Percentiles rank a stretch among this genome's conserved stretches.
These are phyloP conservation scores for Lentinula guzmanii DNA, from an alignment of 768 basidiomycete species.

Conservation along the genomic window DNA sequence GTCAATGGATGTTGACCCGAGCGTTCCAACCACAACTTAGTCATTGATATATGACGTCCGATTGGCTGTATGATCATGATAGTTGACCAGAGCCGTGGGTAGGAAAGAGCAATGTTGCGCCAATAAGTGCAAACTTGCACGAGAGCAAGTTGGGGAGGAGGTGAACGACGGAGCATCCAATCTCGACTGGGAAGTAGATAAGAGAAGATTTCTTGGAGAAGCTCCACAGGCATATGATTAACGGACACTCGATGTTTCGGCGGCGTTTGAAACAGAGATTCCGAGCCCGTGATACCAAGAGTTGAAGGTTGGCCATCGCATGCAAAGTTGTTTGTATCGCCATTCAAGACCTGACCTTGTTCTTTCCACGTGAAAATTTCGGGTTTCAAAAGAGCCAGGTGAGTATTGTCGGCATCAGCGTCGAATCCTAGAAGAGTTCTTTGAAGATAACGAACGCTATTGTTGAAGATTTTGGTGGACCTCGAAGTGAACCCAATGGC, in stretches of 20 bases:
- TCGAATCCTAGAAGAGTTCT: too few species aligned
- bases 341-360: not conserved
- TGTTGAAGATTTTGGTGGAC: too few species aligned
- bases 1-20: not conserved
- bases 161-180: not conserved
- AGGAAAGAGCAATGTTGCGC: not conserved
- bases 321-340: too few species aligned
- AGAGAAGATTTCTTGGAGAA: not conserved
- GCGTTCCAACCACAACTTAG: not conserved
- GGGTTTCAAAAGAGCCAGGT: not conserved
- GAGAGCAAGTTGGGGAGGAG: not conserved
- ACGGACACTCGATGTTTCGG: not conserved
- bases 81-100: not conserved
- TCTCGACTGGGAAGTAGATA: not conserved
- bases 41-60: not conserved
- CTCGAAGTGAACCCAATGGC: too few species aligned
- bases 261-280: too few species aligned
- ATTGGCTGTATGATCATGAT: not conserved
- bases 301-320: not conserved
- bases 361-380: not conserved
- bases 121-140: not conserved
- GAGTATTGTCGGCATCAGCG: too few species aligned
- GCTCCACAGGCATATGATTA: not conserved
- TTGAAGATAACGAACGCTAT: too few species aligned
- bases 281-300: not conserved